Evolutionary conservation across 1,284 basidiomycete species (phyloP).

Genomic region (Neotropicomus parvogracilis): DNA sequence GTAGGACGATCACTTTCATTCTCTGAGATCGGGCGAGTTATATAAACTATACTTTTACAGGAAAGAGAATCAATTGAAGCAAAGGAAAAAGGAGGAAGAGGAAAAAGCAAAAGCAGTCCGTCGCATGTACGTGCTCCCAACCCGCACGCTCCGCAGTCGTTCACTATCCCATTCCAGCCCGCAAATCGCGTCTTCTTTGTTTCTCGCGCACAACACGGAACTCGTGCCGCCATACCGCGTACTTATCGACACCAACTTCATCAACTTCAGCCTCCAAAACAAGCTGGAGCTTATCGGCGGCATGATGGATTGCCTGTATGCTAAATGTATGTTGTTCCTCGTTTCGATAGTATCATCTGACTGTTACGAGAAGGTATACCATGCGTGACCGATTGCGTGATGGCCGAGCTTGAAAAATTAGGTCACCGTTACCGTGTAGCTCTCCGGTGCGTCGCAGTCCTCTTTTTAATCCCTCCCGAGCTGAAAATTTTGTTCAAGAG

Average conservation of each 20-base stretch:
- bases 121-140: slow-evolving; percentile 53
- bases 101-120: slow-evolving; percentile 70
- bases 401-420: slow-evolving; percentile 96
- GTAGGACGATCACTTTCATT: slow-evolving; percentile 48
- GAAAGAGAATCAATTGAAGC: slow-evolving; percentile 78
- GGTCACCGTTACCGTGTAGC: slow-evolving; percentile 96
- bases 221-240: slow-evolving; percentile 97
- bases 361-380: slow-evolving; percentile 73
- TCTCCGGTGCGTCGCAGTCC: slow-evolving; percentile 59
- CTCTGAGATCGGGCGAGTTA: not conserved
- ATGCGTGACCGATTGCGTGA: slow-evolving; percentile 97
- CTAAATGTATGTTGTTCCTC: slow-evolving; percentile 78
- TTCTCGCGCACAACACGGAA: slow-evolving; percentile 93
- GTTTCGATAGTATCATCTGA: slow-evolving; percentile 1
- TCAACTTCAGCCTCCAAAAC: slow-evolving; percentile 98
- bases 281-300: slow-evolving; percentile 94
- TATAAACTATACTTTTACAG: slow-evolving; percentile 35
- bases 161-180: slow-evolving; percentile 45
- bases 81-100: slow-evolving; percentile 73
- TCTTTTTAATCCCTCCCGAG: not conserved
- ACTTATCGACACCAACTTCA: slow-evolving; percentile 99
- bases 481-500: slow-evolving; percentile 44
- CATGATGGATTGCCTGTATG: slow-evolving; percentile 99
- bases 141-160: slow-evolving; percentile 2
- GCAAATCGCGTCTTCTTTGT: slow-evolving; percentile 85